Conservation (phyloP, 768 basidiomycete species). For the Phaeotremella skinneri region DNA sequence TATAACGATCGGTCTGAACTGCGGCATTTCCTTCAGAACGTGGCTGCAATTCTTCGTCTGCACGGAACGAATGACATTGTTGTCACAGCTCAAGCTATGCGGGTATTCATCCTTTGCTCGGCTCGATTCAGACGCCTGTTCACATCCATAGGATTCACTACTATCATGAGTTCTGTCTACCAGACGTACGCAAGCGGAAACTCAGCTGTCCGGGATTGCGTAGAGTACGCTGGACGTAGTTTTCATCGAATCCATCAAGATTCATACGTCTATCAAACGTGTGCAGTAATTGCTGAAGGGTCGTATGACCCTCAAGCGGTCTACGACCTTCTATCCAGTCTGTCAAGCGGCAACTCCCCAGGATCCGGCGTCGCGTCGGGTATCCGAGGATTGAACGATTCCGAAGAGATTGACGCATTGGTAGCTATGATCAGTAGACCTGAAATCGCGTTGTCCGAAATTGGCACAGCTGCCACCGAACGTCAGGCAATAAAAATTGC, state of each 20-base stretch:
- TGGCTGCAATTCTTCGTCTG: constrained; percentile 25
- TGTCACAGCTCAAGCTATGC: constrained; percentile 31
- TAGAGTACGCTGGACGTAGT: constrained; percentile 37
- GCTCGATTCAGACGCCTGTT: constrained; percentile 42
- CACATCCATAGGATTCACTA: constrained; percentile 34
- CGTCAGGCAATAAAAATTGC: constrained; percentile 33
- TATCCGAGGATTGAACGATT: constrained; percentile 32
- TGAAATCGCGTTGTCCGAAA: constrained; percentile 37
- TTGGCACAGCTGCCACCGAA: constrained; percentile 30
- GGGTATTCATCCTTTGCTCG: constrained; percentile 42
- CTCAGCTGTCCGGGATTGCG: constrained; percentile 30
- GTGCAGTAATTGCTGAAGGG: constrained; percentile 28
- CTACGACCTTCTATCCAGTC: constrained; percentile 27
- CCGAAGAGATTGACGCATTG: constrained; percentile 38
- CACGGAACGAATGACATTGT: constrained; percentile 28
- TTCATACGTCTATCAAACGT: constrained; percentile 37
- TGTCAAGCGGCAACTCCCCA: constrained; percentile 19
- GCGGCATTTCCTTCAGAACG: constrained; percentile 35
- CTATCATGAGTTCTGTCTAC: constrained; percentile 28
- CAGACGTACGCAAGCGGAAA: constrained; percentile 24
- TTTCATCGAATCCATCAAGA: constrained; percentile 44
- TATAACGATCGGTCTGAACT: constrained; percentile 45
- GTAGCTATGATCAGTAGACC: constrained; percentile 41
- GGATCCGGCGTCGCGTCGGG: constrained; percentile 34
- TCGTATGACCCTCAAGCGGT: constrained; percentile 24